Conservation (phyloP, 2,329 filamentous ascomycete genomes). For the Talaromyces sp. region DNA sequence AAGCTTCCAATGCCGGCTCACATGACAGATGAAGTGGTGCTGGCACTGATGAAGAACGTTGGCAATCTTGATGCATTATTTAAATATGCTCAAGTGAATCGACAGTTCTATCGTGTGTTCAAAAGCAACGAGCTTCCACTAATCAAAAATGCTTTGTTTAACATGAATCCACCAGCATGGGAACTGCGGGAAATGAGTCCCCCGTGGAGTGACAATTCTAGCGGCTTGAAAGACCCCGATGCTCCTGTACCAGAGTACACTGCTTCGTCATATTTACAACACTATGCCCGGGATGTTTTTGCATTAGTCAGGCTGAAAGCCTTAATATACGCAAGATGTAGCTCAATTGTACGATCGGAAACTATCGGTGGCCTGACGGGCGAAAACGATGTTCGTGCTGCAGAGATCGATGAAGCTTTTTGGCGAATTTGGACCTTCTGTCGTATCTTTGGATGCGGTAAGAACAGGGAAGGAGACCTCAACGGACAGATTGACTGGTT, state of each 20-base stretch:
- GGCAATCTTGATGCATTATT: slow-evolving; percentile 55
- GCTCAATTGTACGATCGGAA: slow-evolving; percentile 55
- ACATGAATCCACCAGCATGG: slow-evolving; percentile 58
- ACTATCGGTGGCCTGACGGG: slow-evolving; percentile 55
- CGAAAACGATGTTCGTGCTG: slow-evolving; percentile 43
- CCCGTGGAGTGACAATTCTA: slow-evolving; percentile 46
- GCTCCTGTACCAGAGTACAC: slow-evolving; percentile 53
- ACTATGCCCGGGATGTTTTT: slow-evolving; percentile 52
- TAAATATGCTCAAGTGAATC: slow-evolving; percentile 52
- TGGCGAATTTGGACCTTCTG: slow-evolving; percentile 67
- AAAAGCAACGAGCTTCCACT: slow-evolving; percentile 56
- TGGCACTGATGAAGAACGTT: slow-evolving; percentile 51
- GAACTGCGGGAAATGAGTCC: slow-evolving; percentile 58
- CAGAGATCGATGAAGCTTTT: slow-evolving; percentile 59
- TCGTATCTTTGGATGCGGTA: slow-evolving; percentile 59
- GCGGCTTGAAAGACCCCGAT: slow-evolving; percentile 43
- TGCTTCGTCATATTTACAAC: slow-evolving; percentile 50
- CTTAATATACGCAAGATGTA: slow-evolving; percentile 55
- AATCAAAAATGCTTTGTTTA: slow-evolving; percentile 50
- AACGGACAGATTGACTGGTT: slow-evolving; percentile 62
- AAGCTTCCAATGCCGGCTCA: slow-evolving; percentile 38
- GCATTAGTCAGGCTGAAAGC: slow-evolving; percentile 55
- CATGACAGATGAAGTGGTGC: slow-evolving; percentile 50
- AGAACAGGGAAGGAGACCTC: slow-evolving; percentile 57
- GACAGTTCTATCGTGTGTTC: slow-evolving; percentile 57